phyloP scores from a whole-genome alignment of 148 eudicot genomes.

The Talinum fruticosum region DNA sequence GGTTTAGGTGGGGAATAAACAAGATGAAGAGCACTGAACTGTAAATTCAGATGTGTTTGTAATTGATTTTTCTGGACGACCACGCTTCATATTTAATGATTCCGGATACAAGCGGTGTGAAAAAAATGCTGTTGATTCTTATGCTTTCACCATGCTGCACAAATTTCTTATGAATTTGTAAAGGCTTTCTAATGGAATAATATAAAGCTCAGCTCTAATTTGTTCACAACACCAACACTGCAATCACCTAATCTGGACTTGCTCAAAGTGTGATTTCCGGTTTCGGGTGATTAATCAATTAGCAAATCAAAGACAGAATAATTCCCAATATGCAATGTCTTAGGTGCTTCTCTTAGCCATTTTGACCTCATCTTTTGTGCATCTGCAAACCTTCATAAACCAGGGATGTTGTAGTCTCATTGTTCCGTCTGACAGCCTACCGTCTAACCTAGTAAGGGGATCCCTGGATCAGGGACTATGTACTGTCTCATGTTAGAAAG shows the following conservation, averaged over 20 bases:
- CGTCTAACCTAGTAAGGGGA: no score
- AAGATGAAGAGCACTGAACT: not conserved
- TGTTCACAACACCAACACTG: no score
- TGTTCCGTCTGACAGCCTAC: not conserved
- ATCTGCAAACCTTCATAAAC: not conserved
- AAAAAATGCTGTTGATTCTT: not conserved
- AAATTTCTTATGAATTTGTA: not conserved
- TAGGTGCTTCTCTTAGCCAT: not conserved
- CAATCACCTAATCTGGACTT: not conserved
- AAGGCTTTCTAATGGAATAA: not conserved
- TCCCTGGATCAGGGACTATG: no score
- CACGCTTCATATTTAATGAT: not conserved
- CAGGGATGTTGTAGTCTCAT: not conserved
- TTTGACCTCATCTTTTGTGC: not conserved
- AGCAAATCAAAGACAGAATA: not conserved
- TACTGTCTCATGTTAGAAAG: no score
- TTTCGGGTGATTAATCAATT: no score
- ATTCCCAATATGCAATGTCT: not conserved
- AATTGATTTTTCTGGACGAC: not conserved
- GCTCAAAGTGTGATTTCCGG: no score
- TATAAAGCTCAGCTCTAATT: not conserved
- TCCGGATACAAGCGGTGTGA: not conserved
- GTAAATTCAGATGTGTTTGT: not conserved
- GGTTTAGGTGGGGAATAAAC: not conserved
- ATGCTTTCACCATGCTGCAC: not conserved